A percentile compares a stretch with the other conserved stretches of the same genome.
These are phyloP conservation scores for Debaryomycetaceae sp. DNA, from an alignment of 1,139 yeast species.

Conservation along the genomic window DNA sequence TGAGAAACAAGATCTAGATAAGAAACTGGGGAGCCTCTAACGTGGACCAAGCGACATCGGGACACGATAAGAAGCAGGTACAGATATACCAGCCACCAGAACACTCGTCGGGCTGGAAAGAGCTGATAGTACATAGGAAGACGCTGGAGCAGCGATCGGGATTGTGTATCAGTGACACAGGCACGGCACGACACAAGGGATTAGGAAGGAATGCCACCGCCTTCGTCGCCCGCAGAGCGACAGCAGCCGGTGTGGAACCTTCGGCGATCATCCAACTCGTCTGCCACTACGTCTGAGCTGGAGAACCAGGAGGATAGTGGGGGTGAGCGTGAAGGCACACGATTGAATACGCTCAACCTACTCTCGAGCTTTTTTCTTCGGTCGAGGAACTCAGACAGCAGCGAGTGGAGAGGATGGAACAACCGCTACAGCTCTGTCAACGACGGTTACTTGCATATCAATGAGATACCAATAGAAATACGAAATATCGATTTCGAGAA, in stretches of 20 bases:
- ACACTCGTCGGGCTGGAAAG: no score
- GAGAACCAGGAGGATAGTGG: constrained; percentile 1
- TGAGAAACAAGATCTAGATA: no score
- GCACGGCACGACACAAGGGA: no score
- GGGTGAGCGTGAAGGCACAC: constrained; percentile 1
- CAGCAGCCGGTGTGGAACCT: constrained; percentile 3
- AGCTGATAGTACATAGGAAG: no score
- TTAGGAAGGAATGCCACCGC: constrained; percentile 8
- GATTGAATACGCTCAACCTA: constrained; percentile 8
- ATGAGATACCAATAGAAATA: constrained; percentile 8
- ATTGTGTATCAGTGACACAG: no score
- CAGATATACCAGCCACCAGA: no score
- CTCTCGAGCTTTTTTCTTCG: constrained; percentile 6
- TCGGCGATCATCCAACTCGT: neutral
- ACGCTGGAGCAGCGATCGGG: no score
- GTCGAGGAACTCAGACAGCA: constrained; percentile 1
- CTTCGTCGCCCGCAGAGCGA: constrained; percentile 8
- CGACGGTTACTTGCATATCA: constrained; percentile 9
- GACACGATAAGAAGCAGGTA: no score
- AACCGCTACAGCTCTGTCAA: constrained; percentile 5
- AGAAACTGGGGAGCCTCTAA: no score
- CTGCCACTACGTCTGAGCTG: neutral
- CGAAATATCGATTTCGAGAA: constrained; percentile 7
- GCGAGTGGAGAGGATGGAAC: constrained; percentile 1
- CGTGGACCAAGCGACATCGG: no score